phyloP scores from a whole-genome alignment of 805 yeast genomes.

The Starmerella powellii region DNA sequence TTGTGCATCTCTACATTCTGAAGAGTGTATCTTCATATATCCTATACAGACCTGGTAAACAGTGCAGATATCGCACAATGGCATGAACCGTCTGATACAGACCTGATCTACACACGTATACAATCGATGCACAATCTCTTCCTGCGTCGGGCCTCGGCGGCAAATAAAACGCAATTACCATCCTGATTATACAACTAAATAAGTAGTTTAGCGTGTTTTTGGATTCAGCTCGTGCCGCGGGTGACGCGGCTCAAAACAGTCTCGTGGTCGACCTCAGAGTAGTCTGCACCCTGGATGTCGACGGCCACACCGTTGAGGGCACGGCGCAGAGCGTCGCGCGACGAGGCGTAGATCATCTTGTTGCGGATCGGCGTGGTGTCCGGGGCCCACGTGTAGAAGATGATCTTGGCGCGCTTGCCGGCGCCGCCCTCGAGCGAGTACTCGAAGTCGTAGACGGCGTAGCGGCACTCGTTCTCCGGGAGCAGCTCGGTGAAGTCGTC shows the following conservation, averaged over 20 bases:
- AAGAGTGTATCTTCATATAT: too few relatives aligned
- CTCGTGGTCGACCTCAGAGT: constrained; percentile 91
- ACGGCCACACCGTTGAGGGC: constrained; percentile 89
- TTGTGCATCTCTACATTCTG: too few relatives aligned
- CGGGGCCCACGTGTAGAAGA: constrained; percentile 87
- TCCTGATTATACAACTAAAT: not conserved
- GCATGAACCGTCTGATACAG: too few relatives aligned
- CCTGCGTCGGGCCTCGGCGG: too few relatives aligned
- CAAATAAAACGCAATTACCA: too few relatives aligned
- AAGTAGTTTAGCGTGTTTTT: not conserved
- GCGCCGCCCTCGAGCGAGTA: constrained; percentile 81
- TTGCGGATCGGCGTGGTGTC: constrained; percentile 87
- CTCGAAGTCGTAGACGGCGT: constrained; percentile 94
- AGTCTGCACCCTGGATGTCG: constrained; percentile 97
- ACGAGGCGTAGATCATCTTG: constrained; percentile 98
- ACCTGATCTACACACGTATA: too few relatives aligned
- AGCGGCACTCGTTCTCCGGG: constrained; percentile 93
- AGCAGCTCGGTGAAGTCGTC: constrained; percentile 76
- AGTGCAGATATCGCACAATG: too few relatives aligned
- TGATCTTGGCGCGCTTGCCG: constrained; percentile 76
- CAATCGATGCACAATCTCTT: too few relatives aligned
- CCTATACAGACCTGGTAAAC: too few relatives aligned
- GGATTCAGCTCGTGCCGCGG: constrained; percentile 47
- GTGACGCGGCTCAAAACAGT: constrained; percentile 81
- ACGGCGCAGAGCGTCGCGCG: constrained; percentile 95